Evolutionary conservation across 2,329 filamentous ascomycete genomes (phyloP), one percentile per base, ranked within the genome.

Genomic region (Didymella arachidicola): DNA sequence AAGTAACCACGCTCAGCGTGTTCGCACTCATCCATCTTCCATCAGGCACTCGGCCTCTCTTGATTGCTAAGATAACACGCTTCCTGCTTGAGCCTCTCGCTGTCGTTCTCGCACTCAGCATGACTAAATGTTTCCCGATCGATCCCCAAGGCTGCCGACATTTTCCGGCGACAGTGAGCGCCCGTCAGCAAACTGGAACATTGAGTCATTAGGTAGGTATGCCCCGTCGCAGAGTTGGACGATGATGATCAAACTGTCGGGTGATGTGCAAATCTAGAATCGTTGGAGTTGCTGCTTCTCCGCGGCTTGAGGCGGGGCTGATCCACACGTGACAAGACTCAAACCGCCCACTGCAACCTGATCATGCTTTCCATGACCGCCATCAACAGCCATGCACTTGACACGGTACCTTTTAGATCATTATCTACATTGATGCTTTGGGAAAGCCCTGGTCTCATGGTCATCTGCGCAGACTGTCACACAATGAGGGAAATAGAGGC

Each of bases 111-210:
- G 25, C 30, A 19, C 42, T 42, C 41, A 60, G 36, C 34, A 48
- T 59, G 43, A 60, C 52, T 48, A 52, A 52, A 44, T 26, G 16
- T 60, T 47, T 52, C 57, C 34, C 52, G 52, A 56, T 54, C 50
- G 14, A 7, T 46, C 26, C 11, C 11, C 10, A 16, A 22, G 11
- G 41, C 34, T 38, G 51, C 56, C 56, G 56, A 59, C 26, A 59
- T 54, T 22, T 59, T 34, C 56, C 56, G 56, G 41, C 19, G 26
- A 27, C 14, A 16, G 38, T 25, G 34, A 34, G 19, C 19, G 32
- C 32, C 38, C 14, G 50, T 54, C 39, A 54, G 56, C 46, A 16
- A 54, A 18, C 46, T 50, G 25, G 12, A 12, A 22, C 6, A 30
- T 38, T 10, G 2, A 22, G 4, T 36, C 18, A 29, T 34, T 54